Evolutionary conservation across 2,329 filamentous ascomycete genomes (phyloP).

Genomic region (Trichoderma koningiopsis): DNA sequence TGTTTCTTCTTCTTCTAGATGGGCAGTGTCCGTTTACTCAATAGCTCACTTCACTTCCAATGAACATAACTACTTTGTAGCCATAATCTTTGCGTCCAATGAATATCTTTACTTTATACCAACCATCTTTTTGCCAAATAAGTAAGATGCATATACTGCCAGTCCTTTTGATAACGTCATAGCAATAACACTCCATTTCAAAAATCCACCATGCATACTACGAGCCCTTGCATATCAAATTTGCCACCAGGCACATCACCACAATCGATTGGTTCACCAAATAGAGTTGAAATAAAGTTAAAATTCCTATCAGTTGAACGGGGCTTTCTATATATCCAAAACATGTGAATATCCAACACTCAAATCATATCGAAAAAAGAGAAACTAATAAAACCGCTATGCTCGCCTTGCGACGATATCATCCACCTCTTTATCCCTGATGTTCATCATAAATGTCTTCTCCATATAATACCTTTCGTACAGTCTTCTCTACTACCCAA

Average conservation of each 20-base stretch:
- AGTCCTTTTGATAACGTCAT: background rate
- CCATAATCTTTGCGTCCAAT: too few species aligned
- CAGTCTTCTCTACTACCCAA: background rate
- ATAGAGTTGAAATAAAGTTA: background rate
- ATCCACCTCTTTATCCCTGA: slow-evolving; percentile 18
- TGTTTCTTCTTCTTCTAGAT: background rate
- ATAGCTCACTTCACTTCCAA: background rate
- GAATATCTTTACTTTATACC: too few species aligned
- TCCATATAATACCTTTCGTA: background rate
- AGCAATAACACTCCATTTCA: background rate
- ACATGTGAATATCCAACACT: background rate
- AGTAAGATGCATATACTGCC: background rate
- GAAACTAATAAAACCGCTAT: background rate
- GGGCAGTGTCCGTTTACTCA: background rate
- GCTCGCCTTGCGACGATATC: slow-evolving; percentile 25
- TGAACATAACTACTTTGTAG: too few species aligned
- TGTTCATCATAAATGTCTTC: background rate
- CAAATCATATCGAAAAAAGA: background rate
- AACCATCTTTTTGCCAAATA: background rate
- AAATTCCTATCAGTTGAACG: background rate
- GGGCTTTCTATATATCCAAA: background rate
- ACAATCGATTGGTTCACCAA: background rate
- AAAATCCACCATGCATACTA: background rate
- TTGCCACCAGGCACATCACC: background rate
- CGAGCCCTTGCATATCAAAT: background rate